Conservation (phyloP, 2,329 filamentous ascomycete species). For the Pleurostoma richardsiae region DNA sequence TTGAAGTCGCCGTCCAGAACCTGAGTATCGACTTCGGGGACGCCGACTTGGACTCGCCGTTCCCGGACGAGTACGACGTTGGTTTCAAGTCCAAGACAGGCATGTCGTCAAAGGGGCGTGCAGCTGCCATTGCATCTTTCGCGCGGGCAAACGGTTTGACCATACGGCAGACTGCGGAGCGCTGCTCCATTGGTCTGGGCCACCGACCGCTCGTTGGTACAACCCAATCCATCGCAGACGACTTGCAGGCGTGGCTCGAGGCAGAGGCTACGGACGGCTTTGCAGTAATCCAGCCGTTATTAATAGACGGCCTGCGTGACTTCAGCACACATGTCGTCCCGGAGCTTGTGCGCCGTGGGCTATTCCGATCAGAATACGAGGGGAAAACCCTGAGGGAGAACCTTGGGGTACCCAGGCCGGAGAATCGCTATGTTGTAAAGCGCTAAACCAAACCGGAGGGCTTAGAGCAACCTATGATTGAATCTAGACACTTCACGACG, state of each 20-base stretch:
- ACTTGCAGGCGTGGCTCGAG: conserved; percentile 4
- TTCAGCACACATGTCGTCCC: conserved; percentile 2
- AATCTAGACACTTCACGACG: too few relatives aligned
- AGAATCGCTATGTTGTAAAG: neutral
- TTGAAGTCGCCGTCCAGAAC: conserved; percentile 2
- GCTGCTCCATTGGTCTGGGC: conserved; percentile 3
- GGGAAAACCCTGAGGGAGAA: conserved; percentile 4
- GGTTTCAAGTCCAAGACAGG: neutral
- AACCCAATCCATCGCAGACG: conserved; percentile 4
- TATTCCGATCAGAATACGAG: conserved; percentile 3
- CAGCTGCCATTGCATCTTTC: conserved; percentile 3
- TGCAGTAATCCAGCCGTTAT: conserved; percentile 3
- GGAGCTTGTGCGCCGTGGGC: conserved; percentile 3
- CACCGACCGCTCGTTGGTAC: conserved; percentile 5
- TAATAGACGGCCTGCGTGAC: conserved; percentile 4
- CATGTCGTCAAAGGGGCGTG: neutral
- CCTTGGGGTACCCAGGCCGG: neutral
- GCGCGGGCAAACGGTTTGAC: conserved; percentile 1
- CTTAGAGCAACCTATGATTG: too few relatives aligned
- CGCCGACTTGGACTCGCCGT: conserved; percentile 2
- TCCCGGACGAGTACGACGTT: conserved; percentile 1
- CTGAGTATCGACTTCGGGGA: conserved; percentile 3
- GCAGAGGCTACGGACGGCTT: conserved; percentile 3
- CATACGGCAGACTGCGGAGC: conserved; percentile 5
- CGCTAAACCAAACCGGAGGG: too few relatives aligned